A percentile compares a stretch with the other conserved stretches of the same genome.
phyloP scores from a whole-genome alignment of 148 eudicot species.

The Rhododendron kiyosumense region DNA sequence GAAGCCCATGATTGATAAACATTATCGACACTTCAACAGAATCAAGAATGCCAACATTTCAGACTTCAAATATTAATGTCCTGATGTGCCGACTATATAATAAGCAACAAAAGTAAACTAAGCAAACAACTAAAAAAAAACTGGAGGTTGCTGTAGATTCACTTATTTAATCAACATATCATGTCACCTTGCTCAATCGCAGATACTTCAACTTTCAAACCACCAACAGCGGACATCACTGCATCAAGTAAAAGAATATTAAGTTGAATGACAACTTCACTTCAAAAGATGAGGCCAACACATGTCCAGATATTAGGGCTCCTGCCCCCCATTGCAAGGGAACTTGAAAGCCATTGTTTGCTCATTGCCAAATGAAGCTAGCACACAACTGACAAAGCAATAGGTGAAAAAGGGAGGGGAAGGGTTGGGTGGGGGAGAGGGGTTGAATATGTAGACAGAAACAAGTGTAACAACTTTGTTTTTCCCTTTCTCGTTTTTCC shows the following conservation, averaged over 20 bases:
- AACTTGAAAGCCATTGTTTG: not conserved
- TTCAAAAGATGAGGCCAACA: not conserved
- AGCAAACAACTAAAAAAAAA: not conserved
- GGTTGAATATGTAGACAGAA: too few relatives aligned
- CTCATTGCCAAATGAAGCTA: not conserved
- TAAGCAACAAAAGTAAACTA: constrained; percentile 3
- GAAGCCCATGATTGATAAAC: not conserved
- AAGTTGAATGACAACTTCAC: not conserved
- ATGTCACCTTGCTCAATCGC: constrained; percentile 61
- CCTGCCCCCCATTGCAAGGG: not conserved
- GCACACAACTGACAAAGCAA: not conserved
- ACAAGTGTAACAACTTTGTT: not conserved
- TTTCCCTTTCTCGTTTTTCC: not conserved
- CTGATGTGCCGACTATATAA: not conserved
- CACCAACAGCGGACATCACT: constrained; percentile 96
- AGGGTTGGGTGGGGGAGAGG: too few relatives aligned
- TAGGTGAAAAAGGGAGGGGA: not conserved
- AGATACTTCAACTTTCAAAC: constrained; percentile 76
- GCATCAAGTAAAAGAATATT: constrained; percentile 21
- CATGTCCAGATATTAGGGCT: not conserved
- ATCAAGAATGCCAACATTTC: not conserved
- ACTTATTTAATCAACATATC: not conserved
- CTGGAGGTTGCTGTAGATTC: not conserved
- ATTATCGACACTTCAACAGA: not conserved
- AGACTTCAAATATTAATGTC: not conserved